Base-by-base conservation (phyloP, 352 stramenopile species). In the Phytophthora macrochlamydospora region DNA sequence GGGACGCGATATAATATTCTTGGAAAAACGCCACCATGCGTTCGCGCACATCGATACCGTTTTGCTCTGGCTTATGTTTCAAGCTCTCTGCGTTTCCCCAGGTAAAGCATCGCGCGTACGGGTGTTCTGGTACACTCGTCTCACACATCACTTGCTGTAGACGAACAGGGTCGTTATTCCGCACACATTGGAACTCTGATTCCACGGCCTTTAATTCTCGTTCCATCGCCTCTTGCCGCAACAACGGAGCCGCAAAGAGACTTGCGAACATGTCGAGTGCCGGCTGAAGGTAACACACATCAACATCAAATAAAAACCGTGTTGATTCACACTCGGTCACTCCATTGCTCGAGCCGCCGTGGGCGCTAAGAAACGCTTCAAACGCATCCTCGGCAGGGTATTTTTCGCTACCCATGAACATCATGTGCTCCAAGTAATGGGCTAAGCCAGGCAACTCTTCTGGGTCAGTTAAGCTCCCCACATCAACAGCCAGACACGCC, bases 361-460 rank as follows among this genome's bases (percentile, higher is more conserved):
- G 81, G 2, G 87, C 69, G 48, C 71, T 91, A 37, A 98, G 71
- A 57, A 94, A 98, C 1, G 62, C 57, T 62, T 98, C 91, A 60
- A 97, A 98, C 44, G 85, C 84, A 69, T 98, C 97, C 57, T 98
- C 94, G 51, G 87, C 79, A 1, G 92, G 93, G 65, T 97, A 98
- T 51, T 97, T 98, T 18, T 69, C 65, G 56, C 82, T 97, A 5
- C 93, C 93, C 87, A 98, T 94, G 69, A 98, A 98, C 2, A 98
- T 69, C 93, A 98, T 97, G 78, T 98, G 93, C 72, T 98, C 91
- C 24, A 97, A 74, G 59, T 92, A 97, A 59, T 97, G 89, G 7
- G 87, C 88, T 7, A 92, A 63, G 3, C 87, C 91, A 12, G 75
- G 78, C 11, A 94, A 45, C 7, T 77, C 58, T 38, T 75, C 42